Base-by-base conservation (phyloP, 768 basidiomycete species). In the Chalciporus chontae region DNA sequence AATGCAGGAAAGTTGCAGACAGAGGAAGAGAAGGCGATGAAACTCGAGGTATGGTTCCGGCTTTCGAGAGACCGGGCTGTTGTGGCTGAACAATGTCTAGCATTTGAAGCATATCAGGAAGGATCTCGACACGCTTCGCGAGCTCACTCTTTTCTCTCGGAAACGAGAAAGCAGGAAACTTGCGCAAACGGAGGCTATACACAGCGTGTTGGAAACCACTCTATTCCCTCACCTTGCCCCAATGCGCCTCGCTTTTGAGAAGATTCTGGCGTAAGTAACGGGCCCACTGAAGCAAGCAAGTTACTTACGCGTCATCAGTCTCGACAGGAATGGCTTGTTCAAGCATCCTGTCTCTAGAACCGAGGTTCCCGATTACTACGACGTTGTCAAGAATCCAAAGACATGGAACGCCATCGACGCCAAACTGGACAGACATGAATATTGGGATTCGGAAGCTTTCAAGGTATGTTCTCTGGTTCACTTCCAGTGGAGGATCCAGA, bases 301-400 rank as follows among this genome's bases (percentile, higher is more conserved):
- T 27, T 9, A 47, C 55, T 58, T 47, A 62, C 32, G 40, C 32
- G 24, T 45, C 8, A n/a, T 36, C 57, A 95, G 93, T 8, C 62
- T 79, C 42, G 94, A 97, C 63, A 78, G 80, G 15, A 71, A 78
- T 5, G 85, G 84, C 39, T 76, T 83, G 53, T 98, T 98, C 70
- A 80, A 81, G 51, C 80, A 85, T 52, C 92, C 94, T 0, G 93
- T 97, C 32, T 85, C 83, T 37, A 83, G 74, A 56, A 71, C 69
- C 1, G 81, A 87, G 36, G 91, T 94, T 0, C 90, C 89, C 1
- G 94, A 97, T 62, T 99, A 99, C 65, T 92, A 87, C 61, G 86
- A 91, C 40, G 74, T 96, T 31, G 77, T 99, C 60, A 77, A 83
- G 59, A 72, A 77, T 4, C 96, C 96, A 0, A 96, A 96, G 91